phyloP scores from a whole-genome alignment of 1,284 basidiomycete species.

The Ustilago trichophora region DNA sequence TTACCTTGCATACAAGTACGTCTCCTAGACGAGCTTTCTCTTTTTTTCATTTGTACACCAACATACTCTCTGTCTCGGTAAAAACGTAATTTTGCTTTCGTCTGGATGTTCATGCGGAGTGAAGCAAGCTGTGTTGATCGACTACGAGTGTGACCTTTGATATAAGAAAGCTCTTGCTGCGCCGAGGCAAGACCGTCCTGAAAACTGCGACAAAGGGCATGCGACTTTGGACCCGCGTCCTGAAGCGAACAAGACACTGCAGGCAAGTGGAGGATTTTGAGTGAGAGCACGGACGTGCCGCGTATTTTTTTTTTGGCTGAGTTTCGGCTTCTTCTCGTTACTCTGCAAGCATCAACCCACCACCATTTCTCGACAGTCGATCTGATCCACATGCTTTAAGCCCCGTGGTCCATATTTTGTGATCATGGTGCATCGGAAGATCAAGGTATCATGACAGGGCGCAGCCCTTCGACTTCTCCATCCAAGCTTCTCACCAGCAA shows the following conservation, averaged over 20 bases:
- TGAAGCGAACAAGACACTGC: too few relatives aligned
- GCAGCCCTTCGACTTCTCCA: slow-evolving; percentile 26
- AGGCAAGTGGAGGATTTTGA: slow-evolving; percentile 19
- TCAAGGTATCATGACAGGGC: slow-evolving; percentile 34
- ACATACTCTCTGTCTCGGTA: neutral
- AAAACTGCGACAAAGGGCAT: too few relatives aligned
- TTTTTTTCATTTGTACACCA: slow-evolving; percentile 12
- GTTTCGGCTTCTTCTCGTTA: too few relatives aligned
- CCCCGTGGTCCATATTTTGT: neutral
- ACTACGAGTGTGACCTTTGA: too few relatives aligned
- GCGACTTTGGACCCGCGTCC: slow-evolving; percentile 13
- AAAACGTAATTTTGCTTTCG: slow-evolving; percentile 6
- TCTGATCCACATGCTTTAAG: neutral
- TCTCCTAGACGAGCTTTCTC: slow-evolving; percentile 23
- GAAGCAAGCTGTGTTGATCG: too few relatives aligned
- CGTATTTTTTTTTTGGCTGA: neutral
- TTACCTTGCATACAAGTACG: slow-evolving; percentile 57
- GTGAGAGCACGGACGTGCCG: slow-evolving; percentile 6
- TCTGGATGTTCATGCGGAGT: too few relatives aligned
- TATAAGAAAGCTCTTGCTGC: too few relatives aligned
- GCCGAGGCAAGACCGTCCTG: too few relatives aligned
- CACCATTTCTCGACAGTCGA: neutral
- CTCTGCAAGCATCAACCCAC: slow-evolving; percentile 1
- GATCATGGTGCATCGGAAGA: slow-evolving; percentile 7
- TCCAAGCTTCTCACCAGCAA: slow-evolving; percentile 5